Conservation (phyloP, 306 rosid species). For the Corylus avellana region DNA sequence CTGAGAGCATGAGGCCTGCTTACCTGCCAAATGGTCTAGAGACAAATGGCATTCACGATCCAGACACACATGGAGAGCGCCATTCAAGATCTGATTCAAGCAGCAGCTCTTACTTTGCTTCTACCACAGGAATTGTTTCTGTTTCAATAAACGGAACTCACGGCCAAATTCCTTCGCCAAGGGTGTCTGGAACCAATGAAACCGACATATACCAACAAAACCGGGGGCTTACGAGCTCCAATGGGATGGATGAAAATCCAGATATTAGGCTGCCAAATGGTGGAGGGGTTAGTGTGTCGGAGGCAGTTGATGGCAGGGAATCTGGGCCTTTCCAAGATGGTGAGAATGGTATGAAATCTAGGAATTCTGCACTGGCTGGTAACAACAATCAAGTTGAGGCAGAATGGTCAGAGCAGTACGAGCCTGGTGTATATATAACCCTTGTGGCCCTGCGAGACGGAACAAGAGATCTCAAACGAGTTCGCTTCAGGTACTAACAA, state of each 20-base stretch:
- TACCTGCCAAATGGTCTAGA: conserved; percentile 64
- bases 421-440: conserved; percentile 96
- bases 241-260: conserved; percentile 40
- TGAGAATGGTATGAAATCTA: conserved; percentile 50
- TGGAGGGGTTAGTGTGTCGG: conserved; percentile 44
- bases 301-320: conserved; percentile 57
- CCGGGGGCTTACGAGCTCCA: conserved; percentile 37
- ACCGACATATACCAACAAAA: conserved; percentile 41
- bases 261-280: conserved; percentile 52
- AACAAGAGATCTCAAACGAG: conserved; percentile 92
- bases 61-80: conserved; percentile 49
- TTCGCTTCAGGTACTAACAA: conserved; percentile 80
- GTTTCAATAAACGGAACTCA: conserved; percentile 41
- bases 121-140: conserved; percentile 58
- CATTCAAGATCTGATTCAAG: conserved; percentile 66
- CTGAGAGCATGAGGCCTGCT: conserved; percentile 58
- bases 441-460: conserved; percentile 86
- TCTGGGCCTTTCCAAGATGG: conserved; percentile 61
- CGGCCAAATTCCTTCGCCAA: conserved; percentile 29
- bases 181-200: conserved; percentile 50
- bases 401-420: conserved; percentile 97
- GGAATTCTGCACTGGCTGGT: conserved; percentile 39
- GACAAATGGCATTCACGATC: conserved; percentile 58
- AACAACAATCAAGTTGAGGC: conserved; percentile 72
- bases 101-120: conserved; percentile 60